Base-by-base conservation (phyloP, 768 basidiomycete genomes). In the Imleria badia region DNA sequence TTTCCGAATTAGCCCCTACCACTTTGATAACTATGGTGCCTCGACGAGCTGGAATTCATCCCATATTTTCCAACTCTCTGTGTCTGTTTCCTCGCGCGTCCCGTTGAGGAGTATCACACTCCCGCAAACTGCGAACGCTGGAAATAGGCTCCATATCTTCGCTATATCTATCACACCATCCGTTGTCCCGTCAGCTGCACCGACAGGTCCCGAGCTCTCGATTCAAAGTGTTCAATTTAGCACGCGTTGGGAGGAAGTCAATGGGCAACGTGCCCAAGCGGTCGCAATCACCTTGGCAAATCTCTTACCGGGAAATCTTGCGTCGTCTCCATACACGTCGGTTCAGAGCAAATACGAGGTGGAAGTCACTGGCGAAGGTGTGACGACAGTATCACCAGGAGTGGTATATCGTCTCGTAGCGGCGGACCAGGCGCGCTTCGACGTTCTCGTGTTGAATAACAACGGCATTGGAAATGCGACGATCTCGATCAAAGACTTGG, bases 231-330 rank as follows among this genome's bases (percentile, higher is more conserved):
- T 74, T 1, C 70, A 74, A 12, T 81, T 81, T 50, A 76, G 76
- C 9, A 75, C 73, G 1, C 73, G 79, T 20, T 82, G 79, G 80
- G 74, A 76, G 31, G 62, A 72, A 19, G 61, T 76, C 26, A 40
- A 69, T 26, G 70, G 68, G 3, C 61, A 62, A 45, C 75, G 73
- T 23, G 75, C 75, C 5, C 81, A 83, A 58, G 75, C 73, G 0
- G 75, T 84, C 0, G 78, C 81, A 41, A 74, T 84, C 38, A 81
- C 79, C 0, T 58, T 84, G 13, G 76, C 76, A 22, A 84, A 84
- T 56, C 67, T 82, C 12, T 67, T 80, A 10, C 76, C 81, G 0
- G 66, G 68, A 3, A 68, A 45, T 34, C 46, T 69, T 2, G 60
- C 41, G 2, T 47, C 63, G 2, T 66, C 70, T 0, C 58, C 53